These are phyloP conservation scores for Leishmania aethiopica DNA, from an alignment of 208 protist genomes.

Conservation along the genomic window DNA sequence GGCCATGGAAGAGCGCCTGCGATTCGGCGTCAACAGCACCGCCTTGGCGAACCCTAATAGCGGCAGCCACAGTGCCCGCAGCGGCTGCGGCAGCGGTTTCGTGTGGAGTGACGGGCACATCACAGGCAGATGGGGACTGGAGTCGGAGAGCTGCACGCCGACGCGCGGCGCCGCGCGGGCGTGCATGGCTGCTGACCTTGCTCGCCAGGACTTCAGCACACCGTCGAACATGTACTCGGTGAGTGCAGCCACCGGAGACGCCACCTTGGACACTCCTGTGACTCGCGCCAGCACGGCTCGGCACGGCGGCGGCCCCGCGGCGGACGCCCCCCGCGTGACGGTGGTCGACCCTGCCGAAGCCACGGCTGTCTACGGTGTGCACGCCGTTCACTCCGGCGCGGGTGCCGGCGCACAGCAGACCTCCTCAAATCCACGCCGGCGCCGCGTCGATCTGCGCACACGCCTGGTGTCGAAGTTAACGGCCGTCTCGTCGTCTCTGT, in stretches of 20 bases:
- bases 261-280: background rate
- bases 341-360: constrained; percentile 5
- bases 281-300: background rate
- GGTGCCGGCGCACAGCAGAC: background rate
- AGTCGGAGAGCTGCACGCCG: background rate
- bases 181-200: background rate
- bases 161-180: background rate
- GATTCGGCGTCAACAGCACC: background rate
- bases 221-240: background rate
- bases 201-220: background rate
- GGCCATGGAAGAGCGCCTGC: constrained; percentile 30
- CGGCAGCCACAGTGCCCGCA: constrained; percentile 5
- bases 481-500: background rate
- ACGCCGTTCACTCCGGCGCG: background rate
- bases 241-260: background rate
- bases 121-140: background rate
- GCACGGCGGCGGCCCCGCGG: background rate
- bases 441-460: constrained; percentile 5
- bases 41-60: background rate
- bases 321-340: constrained; percentile 3
- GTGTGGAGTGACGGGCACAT: background rate
- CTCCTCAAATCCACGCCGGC: background rate
- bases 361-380: background rate
- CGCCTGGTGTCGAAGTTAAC: background rate
- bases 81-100: background rate